Conservation (phyloP, 805 yeast species). For the Alloascoidea africana region DNA sequence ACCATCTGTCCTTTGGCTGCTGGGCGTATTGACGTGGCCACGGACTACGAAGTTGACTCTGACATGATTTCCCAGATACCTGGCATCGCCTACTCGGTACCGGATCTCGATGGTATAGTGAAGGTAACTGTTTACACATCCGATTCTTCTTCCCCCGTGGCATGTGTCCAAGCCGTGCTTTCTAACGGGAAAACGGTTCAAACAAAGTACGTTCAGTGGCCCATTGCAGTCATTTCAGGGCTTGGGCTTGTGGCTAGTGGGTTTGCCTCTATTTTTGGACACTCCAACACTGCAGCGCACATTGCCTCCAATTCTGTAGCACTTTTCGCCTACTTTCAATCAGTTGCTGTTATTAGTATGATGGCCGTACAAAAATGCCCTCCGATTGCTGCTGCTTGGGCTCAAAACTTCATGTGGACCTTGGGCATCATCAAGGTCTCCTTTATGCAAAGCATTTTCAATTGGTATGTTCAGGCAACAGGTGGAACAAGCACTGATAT, state of each 20-base stretch:
- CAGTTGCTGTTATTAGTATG: constrained; percentile 67
- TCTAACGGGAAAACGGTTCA: constrained; percentile 69
- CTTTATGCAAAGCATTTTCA: constrained; percentile 44
- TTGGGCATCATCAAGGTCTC: constrained; percentile 53
- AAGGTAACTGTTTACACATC: constrained; percentile 33
- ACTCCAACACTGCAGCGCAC: constrained; percentile 75
- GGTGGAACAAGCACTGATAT: constrained; percentile 81
- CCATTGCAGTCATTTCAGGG: constrained; percentile 83
- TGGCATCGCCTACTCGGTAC: constrained; percentile 77
- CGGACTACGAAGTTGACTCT: constrained; percentile 38
- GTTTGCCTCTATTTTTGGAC: constrained; percentile 67
- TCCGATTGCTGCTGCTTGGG: constrained; percentile 82
- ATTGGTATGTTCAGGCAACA: constrained; percentile 80
- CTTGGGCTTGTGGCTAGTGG: constrained; percentile 73
- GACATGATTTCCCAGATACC: constrained; percentile 48
- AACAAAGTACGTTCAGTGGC: constrained; percentile 81
- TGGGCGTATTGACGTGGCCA: constrained; percentile 64
- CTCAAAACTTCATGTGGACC: constrained; percentile 76
- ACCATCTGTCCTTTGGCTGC: constrained; percentile 85
- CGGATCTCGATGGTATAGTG: constrained; percentile 72
- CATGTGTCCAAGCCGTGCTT: constrained; percentile 66
- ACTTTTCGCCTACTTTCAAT: constrained; percentile 68
- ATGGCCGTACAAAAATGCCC: constrained; percentile 74
- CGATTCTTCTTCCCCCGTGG: constrained; percentile 31
- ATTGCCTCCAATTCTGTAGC: constrained; percentile 78